Evolutionary conservation across 768 basidiomycete genomes (phyloP), one percentile per base, ranked within the genome.

Genomic region (Suillus brevipes): DNA sequence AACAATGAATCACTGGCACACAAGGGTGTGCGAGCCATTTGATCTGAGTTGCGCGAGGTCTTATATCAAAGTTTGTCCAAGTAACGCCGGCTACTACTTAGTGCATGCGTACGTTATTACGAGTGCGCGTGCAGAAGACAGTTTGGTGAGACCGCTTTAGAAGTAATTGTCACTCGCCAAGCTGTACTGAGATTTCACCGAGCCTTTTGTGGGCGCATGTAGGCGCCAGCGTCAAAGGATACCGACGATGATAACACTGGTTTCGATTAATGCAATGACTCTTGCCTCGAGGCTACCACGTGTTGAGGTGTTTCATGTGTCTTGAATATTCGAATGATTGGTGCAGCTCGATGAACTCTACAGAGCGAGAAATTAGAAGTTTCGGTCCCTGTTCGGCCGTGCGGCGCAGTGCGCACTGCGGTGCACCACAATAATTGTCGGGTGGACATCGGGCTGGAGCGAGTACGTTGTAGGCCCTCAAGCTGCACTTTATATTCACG

Each of bases 281-380:
- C 57, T 36, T 43, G 61, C 74, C 74, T 77, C 71, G 68, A 76
- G 76, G 73, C 14, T 62, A 55, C 68, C 49, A 58, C 64, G 65
- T 56, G 34, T 59, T 43, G 67, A 68, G 75, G 75, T 76, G 37
- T 67, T 78, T 42, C 6, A 18, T 31, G 45, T 37, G 40, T 31
- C 60, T 55, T 31, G 45, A 58, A 28, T 31, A 60, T 53, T 16
- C 31, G 31, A 31, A 31, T 31, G 31, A 31, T 60, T 20, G 25
- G 55, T 56, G 60, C 36, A 53, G 59, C n/a, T 34, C 23, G 20
- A 64, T 28, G 42, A 37, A 61, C 37, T 45, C 42, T 31, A 62
- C 40, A 47, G 25, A 14, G 57, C n/a, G 16, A 36, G 23, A 42
- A 37, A 64, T 61, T 20, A 36, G 59, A 38, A 43, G 23, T 25